Conservation (phyloP, 768 basidiomycete genomes). For the Lyophyllum shimeji region DNA sequence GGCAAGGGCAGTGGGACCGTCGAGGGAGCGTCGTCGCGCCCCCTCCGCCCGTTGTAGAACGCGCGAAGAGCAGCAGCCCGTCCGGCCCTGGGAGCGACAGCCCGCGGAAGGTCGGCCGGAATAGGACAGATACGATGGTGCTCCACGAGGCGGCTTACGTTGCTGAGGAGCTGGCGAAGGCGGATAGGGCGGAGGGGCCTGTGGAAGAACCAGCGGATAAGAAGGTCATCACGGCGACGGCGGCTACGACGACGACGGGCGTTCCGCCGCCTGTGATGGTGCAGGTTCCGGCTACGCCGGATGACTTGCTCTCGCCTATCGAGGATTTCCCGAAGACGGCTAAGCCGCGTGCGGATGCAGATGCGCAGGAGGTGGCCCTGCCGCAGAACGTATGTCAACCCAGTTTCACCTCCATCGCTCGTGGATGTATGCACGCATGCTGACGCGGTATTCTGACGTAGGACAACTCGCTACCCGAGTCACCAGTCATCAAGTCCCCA, state of each 20-base stretch:
- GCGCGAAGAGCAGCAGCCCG: constrained; percentile 20
- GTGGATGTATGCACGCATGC: too few relatives aligned
- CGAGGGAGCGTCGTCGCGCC: constrained; percentile 1
- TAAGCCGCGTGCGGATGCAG: neutral
- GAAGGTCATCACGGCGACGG: neutral
- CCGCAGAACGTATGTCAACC: too few relatives aligned
- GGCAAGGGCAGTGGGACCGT: constrained; percentile 4
- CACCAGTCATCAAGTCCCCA: constrained; percentile 13
- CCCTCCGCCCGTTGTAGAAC: neutral
- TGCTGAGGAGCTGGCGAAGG: constrained; percentile 30
- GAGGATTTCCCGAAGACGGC: constrained; percentile 10
- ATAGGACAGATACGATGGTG: constrained; percentile 76
- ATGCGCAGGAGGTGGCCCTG: constrained; percentile 2
- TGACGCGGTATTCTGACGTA: neutral
- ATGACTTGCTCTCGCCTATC: constrained; percentile 7
- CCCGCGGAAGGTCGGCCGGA: constrained; percentile 49
- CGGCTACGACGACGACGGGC: neutral
- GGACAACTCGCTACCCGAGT: constrained; percentile 14
- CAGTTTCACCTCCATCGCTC: too few relatives aligned
- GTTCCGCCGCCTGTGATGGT: neutral
- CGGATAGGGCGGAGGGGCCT: constrained; percentile 1
- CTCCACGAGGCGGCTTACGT: constrained; percentile 43
- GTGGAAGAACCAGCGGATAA: neutral
- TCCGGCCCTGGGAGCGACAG: constrained; percentile 31
- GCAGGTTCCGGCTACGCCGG: neutral